Conservation (phyloP, 1,284 basidiomycete species). For the Cronartium quercuum region DNA sequence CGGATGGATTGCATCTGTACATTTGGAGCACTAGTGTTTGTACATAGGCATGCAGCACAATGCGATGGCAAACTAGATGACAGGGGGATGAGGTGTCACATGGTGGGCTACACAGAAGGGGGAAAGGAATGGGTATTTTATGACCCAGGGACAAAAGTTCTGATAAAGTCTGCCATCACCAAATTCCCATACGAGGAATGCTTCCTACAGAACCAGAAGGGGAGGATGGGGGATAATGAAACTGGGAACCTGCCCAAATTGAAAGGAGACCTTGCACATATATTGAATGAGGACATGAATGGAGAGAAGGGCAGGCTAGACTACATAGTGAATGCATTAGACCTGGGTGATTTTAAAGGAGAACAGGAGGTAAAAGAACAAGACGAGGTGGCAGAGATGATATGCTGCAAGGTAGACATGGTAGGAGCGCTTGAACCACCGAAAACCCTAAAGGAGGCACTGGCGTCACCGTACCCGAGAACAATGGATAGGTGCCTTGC, state of each 20-base stretch:
- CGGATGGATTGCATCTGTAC: neutral
- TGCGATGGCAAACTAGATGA: neutral
- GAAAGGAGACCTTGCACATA: too few relatives aligned
- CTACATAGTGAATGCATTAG: neutral
- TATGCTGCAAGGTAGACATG: neutral
- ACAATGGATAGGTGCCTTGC: neutral
- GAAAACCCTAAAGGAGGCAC: neutral
- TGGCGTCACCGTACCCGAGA: neutral
- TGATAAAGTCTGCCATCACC: neutral
- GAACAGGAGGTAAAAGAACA: neutral
- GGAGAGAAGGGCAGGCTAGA: neutral
- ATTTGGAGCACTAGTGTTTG: neutral
- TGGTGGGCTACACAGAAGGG: neutral
- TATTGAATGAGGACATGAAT: neutral
- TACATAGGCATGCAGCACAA: neutral
- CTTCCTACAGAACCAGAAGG: neutral
- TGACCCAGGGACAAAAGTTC: neutral
- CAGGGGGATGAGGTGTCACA: neutral
- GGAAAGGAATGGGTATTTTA: conserved; percentile 14
- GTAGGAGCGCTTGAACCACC: neutral
- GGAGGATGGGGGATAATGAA: too few relatives aligned
- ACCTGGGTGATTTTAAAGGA: neutral
- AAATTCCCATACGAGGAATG: neutral
- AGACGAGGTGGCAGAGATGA: neutral
- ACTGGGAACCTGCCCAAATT: too few relatives aligned